Percentiles rank a stretch among this genome's conserved stretches.
Evolutionary conservation across 768 basidiomycete genomes (phyloP).

Genomic region (Lactarius tabidus): DNA sequence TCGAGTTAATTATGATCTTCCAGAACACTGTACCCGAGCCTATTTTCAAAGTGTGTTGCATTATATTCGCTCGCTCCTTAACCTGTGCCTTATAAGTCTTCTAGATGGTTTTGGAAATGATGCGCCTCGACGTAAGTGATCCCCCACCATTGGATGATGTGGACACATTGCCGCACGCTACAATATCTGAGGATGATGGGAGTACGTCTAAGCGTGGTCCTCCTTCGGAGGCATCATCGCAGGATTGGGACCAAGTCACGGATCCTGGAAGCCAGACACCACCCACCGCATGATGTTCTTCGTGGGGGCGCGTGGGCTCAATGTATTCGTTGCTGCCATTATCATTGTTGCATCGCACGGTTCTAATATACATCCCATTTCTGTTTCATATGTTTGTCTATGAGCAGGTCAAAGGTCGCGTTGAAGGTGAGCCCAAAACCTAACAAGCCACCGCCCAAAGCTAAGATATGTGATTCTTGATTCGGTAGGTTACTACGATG

Average conservation of each 20-base stretch:
- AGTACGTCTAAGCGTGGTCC: slow-evolving; percentile 58
- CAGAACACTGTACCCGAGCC: slow-evolving; percentile 83
- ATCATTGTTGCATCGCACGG: slow-evolving; percentile 30
- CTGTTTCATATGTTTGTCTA: slow-evolving; percentile 29
- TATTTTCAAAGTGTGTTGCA: slow-evolving; percentile 63
- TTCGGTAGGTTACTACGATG: slow-evolving; percentile 64
- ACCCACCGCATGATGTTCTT: slow-evolving; percentile 34
- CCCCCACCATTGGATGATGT: slow-evolving; percentile 40
- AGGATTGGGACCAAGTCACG: slow-evolving; percentile 87
- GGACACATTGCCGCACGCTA: slow-evolving; percentile 32
- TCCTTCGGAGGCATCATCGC: slow-evolving; percentile 83
- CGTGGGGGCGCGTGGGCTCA: slow-evolving; percentile 17
- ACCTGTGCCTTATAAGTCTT: slow-evolving; percentile 8
- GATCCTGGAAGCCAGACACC: slow-evolving; percentile 61
- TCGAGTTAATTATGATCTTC: slow-evolving; percentile 93
- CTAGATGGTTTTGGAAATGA: slow-evolving; percentile 77
- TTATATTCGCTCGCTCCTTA: background rate
- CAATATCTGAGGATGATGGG: slow-evolving; percentile 48
- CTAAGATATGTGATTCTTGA: slow-evolving; percentile 30
- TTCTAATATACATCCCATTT: slow-evolving; percentile 61
- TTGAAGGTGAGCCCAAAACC: slow-evolving; percentile 63
- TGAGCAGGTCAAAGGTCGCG: slow-evolving; percentile 56
- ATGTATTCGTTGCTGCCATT: slow-evolving; percentile 20
- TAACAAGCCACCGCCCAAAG: slow-evolving; percentile 15
- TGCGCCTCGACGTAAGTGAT: slow-evolving; percentile 83